phyloP scores from a whole-genome alignment of 257 asterid species.

The Handroanthus guayacan region DNA sequence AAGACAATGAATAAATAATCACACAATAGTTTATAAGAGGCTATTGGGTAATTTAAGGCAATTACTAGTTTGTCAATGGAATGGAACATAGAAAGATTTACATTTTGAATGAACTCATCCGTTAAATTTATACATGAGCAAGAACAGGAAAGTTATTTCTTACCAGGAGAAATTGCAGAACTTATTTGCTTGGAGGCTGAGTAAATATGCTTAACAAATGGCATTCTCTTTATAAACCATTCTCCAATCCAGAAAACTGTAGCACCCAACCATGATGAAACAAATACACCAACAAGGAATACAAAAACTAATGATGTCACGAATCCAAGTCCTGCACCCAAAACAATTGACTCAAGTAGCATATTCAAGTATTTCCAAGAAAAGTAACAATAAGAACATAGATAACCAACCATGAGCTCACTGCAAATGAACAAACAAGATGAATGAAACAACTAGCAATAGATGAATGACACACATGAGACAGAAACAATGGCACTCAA shows the following conservation, averaged over 20 bases:
- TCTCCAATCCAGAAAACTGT: slow-evolving; percentile 91
- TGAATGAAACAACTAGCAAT: slow-evolving; percentile 5
- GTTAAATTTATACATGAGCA: slow-evolving; percentile 11
- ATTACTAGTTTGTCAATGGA: slow-evolving; percentile 11
- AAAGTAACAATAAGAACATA: background rate
- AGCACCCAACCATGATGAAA: slow-evolving; percentile 94
- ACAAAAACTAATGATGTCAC: slow-evolving; percentile 82
- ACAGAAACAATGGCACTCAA: slow-evolving; percentile 19
- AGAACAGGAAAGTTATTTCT: slow-evolving; percentile 18
- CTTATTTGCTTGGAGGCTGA: slow-evolving; percentile 98
- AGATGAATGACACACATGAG: background rate
- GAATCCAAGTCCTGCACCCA: slow-evolving; percentile 88
- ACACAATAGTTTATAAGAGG: background rate
- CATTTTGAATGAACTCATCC: slow-evolving; percentile 26
- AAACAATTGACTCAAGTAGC: slow-evolving; percentile 28
- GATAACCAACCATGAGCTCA: background rate
- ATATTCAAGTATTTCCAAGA: slow-evolving; percentile 31
- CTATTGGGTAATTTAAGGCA: slow-evolving; percentile 2
- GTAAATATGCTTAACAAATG: slow-evolving; percentile 77
- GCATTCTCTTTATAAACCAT: slow-evolving; percentile 92
- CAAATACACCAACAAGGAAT: slow-evolving; percentile 81
- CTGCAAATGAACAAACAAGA: background rate
- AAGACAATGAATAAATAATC: background rate
- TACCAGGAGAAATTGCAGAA: slow-evolving; percentile 95
- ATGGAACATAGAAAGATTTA: slow-evolving; percentile 12